Base-by-base conservation (phyloP, 2,329 filamentous ascomycete genomes). In the Cladophialophora bantiana region DNA sequence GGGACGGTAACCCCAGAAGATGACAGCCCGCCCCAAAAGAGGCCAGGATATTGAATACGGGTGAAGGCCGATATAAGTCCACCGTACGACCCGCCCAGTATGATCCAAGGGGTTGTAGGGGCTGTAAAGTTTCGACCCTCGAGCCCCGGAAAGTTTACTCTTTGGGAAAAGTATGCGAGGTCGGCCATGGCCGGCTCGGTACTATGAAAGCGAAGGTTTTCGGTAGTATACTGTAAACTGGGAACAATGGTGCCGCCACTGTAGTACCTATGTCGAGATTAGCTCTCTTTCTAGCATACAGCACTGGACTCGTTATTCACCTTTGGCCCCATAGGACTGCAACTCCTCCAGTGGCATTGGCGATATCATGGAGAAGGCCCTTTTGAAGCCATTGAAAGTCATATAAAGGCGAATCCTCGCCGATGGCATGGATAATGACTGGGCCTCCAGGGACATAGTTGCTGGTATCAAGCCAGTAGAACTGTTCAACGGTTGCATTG, bases 181-280 rank as follows among this genome's bases (percentile, higher is more conserved):
- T 96, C 93, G 7, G 92, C 92, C 50, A 96, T 76, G 0, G 92
- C 88, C 77, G 96, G 93, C 72, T 94, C 90, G 0, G 92, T 95
- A 0, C 91, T 90, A 73, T 96, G 81, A 81, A 95, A 96, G 2
- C 92, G 89, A 71, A 96, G 79, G 72, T 86, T 94, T 74, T 90
- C 80, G 0, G 87, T 89, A 0, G 84, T 84, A 26, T 94, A 82
- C 73, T 94, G 84, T 0, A 83, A 77, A 0, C 86, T 85, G 0
- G 89, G 88, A 75, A 90, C 93, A 12, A 83, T 83, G 64, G 13
- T 9, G 58, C 93, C 93, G 45, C 55, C 55, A 32, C 48, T 53
- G 74, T 96, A 96, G 82, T 96, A 96, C 32, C 93, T 87, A 20
- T 50, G 3, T 50, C 75, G 96, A 92, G 80, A 96, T 92, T 2